phyloP scores from a whole-genome alignment of 352 stramenopile genomes.

The Phytophthora brassicae region DNA sequence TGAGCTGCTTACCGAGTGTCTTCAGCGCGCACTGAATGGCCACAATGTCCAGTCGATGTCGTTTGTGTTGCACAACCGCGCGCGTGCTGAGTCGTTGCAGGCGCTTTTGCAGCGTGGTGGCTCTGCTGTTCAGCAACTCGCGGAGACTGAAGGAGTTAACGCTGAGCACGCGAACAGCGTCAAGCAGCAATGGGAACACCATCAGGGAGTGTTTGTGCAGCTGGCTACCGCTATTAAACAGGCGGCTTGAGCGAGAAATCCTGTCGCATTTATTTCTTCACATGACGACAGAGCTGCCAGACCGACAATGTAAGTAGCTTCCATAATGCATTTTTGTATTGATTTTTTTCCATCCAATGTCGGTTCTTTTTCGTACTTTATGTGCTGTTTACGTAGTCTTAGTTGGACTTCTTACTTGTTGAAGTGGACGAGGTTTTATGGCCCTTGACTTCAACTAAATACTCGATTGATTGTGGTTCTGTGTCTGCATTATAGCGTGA shows the following conservation, averaged over 20 bases:
- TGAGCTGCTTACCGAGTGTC: constrained; percentile 66
- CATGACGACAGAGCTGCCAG: constrained; percentile 4
- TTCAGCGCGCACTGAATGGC: constrained; percentile 54
- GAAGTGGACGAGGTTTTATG: no score
- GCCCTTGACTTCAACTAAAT: neutral
- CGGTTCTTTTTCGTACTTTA: no score
- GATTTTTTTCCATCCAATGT: constrained; percentile 22
- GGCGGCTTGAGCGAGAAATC: constrained; percentile 30
- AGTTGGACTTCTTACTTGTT: no score
- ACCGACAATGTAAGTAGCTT: neutral
- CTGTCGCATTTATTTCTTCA: constrained; percentile 17
- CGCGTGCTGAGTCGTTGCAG: constrained; percentile 70
- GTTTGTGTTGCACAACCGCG: constrained; percentile 75
- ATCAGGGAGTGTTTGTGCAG: constrained; percentile 71
- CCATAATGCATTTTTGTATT: constrained; percentile 27
- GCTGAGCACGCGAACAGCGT: constrained; percentile 34
- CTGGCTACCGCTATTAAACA: constrained; percentile 83
- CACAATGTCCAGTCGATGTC: constrained; percentile 64
- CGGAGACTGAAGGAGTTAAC: constrained; percentile 25
- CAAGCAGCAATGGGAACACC: constrained; percentile 62
- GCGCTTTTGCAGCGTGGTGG: constrained; percentile 73
- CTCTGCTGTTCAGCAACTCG: constrained; percentile 50
- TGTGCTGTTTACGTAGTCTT: no score
- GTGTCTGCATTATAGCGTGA: constrained; percentile 8
- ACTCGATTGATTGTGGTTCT: neutral